These are phyloP conservation scores for Ramaria sp. DNA, from an alignment of 768 basidiomycete genomes.

Conservation along the genomic window DNA sequence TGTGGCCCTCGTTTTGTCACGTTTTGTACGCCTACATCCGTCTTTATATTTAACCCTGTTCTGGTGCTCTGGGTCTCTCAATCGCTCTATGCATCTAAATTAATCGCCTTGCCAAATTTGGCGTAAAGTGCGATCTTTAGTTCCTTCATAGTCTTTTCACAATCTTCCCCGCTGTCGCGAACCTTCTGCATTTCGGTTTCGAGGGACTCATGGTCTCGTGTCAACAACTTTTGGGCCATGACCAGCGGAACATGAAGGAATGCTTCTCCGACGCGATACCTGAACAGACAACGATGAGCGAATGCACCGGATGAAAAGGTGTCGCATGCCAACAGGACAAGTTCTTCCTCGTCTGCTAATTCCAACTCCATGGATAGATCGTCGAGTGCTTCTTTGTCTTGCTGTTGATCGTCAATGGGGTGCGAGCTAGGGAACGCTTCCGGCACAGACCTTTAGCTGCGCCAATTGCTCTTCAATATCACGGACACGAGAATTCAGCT, in stretches of 20 bases:
- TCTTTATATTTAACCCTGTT: not conserved
- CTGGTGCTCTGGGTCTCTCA: not conserved
- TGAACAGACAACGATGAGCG: conserved; percentile 19
- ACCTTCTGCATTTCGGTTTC: conserved; percentile 44
- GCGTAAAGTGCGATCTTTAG: conserved; percentile 76
- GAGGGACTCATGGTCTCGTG: conserved; percentile 53
- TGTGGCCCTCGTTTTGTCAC: not conserved
- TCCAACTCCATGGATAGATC: conserved; percentile 84
- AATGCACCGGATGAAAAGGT: not conserved
- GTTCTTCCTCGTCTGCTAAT: conserved; percentile 76
- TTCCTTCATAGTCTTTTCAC: conserved; percentile 67
- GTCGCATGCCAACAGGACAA: conserved; percentile 49
- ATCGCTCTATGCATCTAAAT: conserved; percentile 49
- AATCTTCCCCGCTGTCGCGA: conserved; percentile 44
- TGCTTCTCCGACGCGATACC: conserved; percentile 84
- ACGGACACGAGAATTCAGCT: conserved; percentile 71
- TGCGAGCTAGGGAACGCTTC: not conserved
- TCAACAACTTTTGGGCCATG: conserved; percentile 61
- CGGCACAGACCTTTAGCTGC: conserved; percentile 49
- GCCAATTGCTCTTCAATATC: conserved; percentile 64
- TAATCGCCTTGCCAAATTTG: conserved; percentile 89
- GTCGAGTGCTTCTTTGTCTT: conserved; percentile 91
- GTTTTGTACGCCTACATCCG: not conserved
- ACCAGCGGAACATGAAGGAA: conserved; percentile 71
- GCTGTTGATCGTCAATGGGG: conserved; percentile 32